Base-by-base conservation (phyloP, 1,284 basidiomycete species). In the Singerocomus inundabilis region DNA sequence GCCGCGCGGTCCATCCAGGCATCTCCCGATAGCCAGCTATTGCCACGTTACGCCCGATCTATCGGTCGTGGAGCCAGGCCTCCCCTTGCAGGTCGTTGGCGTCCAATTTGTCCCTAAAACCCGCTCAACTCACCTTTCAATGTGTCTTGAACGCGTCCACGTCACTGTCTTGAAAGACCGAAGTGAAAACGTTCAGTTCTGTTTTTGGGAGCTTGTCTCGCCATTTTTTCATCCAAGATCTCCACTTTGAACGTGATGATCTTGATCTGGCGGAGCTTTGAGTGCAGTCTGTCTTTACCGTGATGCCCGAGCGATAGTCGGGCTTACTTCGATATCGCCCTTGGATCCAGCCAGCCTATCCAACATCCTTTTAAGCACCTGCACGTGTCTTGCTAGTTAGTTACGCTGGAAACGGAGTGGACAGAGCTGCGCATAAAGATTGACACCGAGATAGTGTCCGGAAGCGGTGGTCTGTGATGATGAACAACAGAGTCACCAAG, bases 371-470 rank as follows among this genome's bases (percentile, higher is more conserved):
- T 18, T 38, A 10, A 6, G n/a, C 3, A 9, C 35, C 13, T 13
- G 26, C 39, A 46, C 46, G 44, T 51, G 38, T 16, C 28, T 31
- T 33, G 12, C 25, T 21, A 21, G 21, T 21, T 6, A 29, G 32
- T 31, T 37, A 26, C 47, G 45, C 38, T 45, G 35, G 18, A 41
- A 49, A 37, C 43, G 42, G 48, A 53, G 34, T 7, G 18, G 36
- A 5, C 28, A 38, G 38, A n/a, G 30, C 47, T 49, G 40, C 47
- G 16, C 43, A 46, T 11, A 37, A 34, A 61, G 56, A 62, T 51
- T 60, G 47, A 50, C 50, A 46, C 54, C 44, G 48, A 48, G 59
- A 57, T 61, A 15, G 15, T n/a, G 25, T 41, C 41, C 12, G 48
- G 52, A 38, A 24, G 44, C 35, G 26, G 30, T 24, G 18, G 28